Evolutionary conservation across 352 stramenopile species (phyloP), one percentile per base, ranked within the genome.

Genomic region (Globisporangium paddicum): DNA sequence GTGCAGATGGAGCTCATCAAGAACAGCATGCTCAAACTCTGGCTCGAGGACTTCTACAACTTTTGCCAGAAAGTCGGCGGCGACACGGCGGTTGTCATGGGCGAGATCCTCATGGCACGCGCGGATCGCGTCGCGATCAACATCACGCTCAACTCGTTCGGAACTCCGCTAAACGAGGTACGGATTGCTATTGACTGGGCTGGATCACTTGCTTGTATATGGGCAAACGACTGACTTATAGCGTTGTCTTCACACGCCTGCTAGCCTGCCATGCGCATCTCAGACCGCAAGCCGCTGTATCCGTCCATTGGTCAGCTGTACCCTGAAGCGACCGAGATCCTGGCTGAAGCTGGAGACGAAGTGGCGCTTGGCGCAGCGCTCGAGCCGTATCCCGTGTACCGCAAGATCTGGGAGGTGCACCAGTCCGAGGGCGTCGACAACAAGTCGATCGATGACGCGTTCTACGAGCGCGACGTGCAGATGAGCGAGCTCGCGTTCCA

Each of bases 1-100:
- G 95, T 99, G 44, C 95, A 99, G 70, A 99, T 99, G 82, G 95
- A 99, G 77, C 97, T 99, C 56, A 98, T 99, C 73, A 98, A 99
- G 80, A 99, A 98, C 68, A 96, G 82, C 58, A 94, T 99, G 72
- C 95, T 99, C 62, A 99, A 99, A 77, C 89, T 98, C n/a, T 97
- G 93, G 82, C 75, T 98, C 11, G 90, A 97, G 55, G 90, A 97
- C 60, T 98, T 97, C 56, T 93, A 96, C 74, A 86, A 91, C 53
- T 99, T 98, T 69, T 98, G 93, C 61, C 75, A 96, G 77, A 83
- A 95, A 55, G 76, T 99, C 56, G 97, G 96, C n/a, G 96, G 96
- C 16, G 97, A 99, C 56, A 99, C 97, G 30, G 92, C 83, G n/a
- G 69, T 92, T 7, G 96, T 99, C 61, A 99, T 99, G 97, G 92